Conservation (phyloP, 2,329 filamentous ascomycete genomes). For the Colletotrichum coccodes region DNA sequence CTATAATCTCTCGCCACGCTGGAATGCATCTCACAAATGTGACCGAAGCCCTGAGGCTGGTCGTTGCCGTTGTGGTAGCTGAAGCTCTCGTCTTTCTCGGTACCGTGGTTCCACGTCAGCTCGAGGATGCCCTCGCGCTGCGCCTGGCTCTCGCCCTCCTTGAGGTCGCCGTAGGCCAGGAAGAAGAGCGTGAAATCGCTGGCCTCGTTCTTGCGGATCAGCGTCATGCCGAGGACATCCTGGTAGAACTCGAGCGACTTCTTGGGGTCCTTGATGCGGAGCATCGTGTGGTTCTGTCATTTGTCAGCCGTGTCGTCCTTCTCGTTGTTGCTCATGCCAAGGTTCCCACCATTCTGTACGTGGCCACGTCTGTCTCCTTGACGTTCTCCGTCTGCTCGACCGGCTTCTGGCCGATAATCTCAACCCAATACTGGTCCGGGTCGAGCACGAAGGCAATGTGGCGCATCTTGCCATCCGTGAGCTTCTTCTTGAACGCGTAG, state of each 20-base stretch:
- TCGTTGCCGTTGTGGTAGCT: constrained; percentile 93
- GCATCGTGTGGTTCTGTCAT: constrained; percentile 86
- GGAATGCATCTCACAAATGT: constrained; percentile 75
- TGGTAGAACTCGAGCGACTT: constrained; percentile 83
- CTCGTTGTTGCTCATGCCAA: neutral
- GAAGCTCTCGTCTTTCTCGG: constrained; percentile 86
- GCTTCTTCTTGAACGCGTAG: constrained; percentile 94
- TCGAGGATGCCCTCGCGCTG: constrained; percentile 87
- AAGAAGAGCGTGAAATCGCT: constrained; percentile 93
- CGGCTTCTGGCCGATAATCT: constrained; percentile 79
- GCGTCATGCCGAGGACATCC: constrained; percentile 88
- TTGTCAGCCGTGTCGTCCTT: neutral
- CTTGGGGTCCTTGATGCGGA: constrained; percentile 86
- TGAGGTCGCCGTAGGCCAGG: constrained; percentile 75
- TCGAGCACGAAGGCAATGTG: constrained; percentile 92
- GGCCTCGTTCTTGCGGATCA: constrained; percentile 78
- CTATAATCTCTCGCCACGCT: neutral
- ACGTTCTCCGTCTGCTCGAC: constrained; percentile 78
- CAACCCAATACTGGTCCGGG: constrained; percentile 89
- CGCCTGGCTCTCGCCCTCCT: constrained; percentile 66
- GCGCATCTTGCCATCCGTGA: constrained; percentile 87
- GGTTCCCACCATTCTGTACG: constrained; percentile 74
- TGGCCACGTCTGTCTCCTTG: constrained; percentile 76
- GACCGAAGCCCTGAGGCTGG: constrained; percentile 92
- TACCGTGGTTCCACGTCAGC: constrained; percentile 86